Base-by-base conservation (phyloP, 2,329 filamentous ascomycete genomes). In the Penicillium sclerotigenum region DNA sequence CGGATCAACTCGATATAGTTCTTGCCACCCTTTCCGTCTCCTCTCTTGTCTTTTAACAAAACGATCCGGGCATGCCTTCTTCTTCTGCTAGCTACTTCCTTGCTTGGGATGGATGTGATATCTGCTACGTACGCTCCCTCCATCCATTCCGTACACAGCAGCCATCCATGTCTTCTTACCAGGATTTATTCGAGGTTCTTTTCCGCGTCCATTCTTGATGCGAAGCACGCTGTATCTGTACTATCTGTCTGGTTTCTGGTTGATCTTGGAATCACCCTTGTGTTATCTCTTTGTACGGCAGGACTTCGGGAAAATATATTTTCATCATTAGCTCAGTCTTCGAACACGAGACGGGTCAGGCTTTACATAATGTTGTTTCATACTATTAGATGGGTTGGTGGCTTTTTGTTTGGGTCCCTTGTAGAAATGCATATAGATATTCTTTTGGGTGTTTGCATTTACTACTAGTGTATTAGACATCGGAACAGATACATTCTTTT, bases 191-290 rank as follows among this genome's bases (percentile, higher is more conserved):
- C 5, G 14, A 47, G 9, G 9, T n/a, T 20, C n/a, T 28, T 18
- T 18, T 22, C 26, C 18, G 8, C 47, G 20, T 38, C 31, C 8
- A 22, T n/a, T 28, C 22, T n/a, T 31, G 16, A 28, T 50, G 38
- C 26, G 7, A 18, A 26, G 16, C 46, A 51, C 29, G 11, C 9
- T 54, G 52, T 54, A 50, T 43, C n/a, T 31, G 34, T 51, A 54
- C 37, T 37, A 16, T 48, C 14, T 37, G 20, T 54, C 14, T 43
- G 2, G 26, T 24, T 29, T 34, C 20, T 49, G 8, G 13, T n/a
- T 47, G n/a, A 29, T 31, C 38, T 43, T 4, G 29, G 14, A 22
- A 28, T 26, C 8, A 13, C 13, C 18, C 18, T 16, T 31, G 13
- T 42, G 36, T 50, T 24, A 16, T 47, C 9, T 24, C 11, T 33